Evolutionary conservation across 2,329 filamentous ascomycete genomes (phyloP).

Genomic region (Iodosphaeria phyllophila): DNA sequence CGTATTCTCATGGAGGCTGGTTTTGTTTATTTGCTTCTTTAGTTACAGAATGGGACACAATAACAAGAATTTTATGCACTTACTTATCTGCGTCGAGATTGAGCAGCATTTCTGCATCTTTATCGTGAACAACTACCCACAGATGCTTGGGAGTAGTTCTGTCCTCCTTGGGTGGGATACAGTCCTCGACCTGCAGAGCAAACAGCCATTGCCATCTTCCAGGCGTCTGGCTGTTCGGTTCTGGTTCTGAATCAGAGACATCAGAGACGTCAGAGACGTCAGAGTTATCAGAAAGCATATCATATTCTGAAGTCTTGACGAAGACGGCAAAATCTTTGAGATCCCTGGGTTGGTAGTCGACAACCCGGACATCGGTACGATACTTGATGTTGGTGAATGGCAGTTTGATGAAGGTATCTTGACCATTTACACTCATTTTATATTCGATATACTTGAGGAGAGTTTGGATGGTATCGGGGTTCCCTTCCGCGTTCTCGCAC

Average conservation of each 20-base stretch:
- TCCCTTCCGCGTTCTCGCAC: slow-evolving; percentile 22
- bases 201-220: slow-evolving; percentile 69
- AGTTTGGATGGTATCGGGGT: slow-evolving; percentile 16
- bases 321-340: slow-evolving; percentile 52
- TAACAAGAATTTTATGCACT: slow-evolving; percentile 1
- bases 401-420: slow-evolving; percentile 21
- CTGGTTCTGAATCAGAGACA: slow-evolving; percentile 12
- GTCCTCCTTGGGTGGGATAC: slow-evolving; percentile 16
- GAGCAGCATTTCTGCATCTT: slow-evolving; percentile 27
- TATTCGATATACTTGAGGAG: slow-evolving; percentile 21
- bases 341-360: slow-evolving; percentile 58
- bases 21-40: neutral
- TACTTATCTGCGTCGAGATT: slow-evolving; percentile 27
- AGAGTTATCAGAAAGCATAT: slow-evolving; percentile 26
- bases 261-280: slow-evolving; percentile 20
- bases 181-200: slow-evolving; percentile 59
- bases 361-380: slow-evolving; percentile 50
- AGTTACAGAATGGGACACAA: neutral
- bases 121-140: slow-evolving; percentile 50
- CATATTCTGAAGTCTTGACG: slow-evolving; percentile 24
- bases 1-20: slow-evolving; percentile 35
- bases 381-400: slow-evolving; percentile 64
- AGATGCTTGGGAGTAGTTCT: slow-evolving; percentile 23
- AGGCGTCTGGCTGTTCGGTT: slow-evolving; percentile 9
- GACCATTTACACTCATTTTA: slow-evolving; percentile 21